These are phyloP conservation scores for Xylaria hypoxylon DNA, from an alignment of 2,329 filamentous ascomycete genomes.

Conservation along the genomic window DNA sequence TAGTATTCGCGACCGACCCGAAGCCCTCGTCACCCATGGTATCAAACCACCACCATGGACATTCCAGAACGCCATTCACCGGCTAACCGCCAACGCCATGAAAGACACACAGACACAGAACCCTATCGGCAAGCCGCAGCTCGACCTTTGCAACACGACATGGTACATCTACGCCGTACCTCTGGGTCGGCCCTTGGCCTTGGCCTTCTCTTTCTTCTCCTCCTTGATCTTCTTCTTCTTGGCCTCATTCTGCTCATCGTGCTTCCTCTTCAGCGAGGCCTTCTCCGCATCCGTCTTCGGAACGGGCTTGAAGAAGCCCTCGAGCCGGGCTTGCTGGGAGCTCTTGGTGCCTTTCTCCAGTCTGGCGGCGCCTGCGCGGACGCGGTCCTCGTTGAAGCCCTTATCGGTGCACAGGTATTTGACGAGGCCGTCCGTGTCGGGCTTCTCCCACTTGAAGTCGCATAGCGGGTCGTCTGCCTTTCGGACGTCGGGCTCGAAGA, in stretches of 20 bases:
- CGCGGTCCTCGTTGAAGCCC: conserved; percentile 95
- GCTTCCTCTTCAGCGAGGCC: conserved; percentile 87
- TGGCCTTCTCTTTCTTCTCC: conserved; percentile 95
- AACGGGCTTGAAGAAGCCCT: conserved; percentile 96
- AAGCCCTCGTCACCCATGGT: conserved; percentile 34
- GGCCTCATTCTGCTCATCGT: conserved; percentile 90
- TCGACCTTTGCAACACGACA: neutral
- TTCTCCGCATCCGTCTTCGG: conserved; percentile 90
- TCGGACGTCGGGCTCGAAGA: conserved; percentile 90
- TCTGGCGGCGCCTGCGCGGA: conserved; percentile 80
- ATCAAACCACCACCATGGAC: conserved; percentile 33
- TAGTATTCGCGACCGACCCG: neutral
- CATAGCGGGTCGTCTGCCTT: conserved; percentile 85
- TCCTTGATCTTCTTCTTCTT: conserved; percentile 97
- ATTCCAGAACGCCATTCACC: conserved; percentile 43
- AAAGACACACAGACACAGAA: conserved; percentile 1
- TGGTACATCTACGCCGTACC: conserved; percentile 53
- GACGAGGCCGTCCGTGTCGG: conserved; percentile 89
- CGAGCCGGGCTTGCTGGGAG: conserved; percentile 88
- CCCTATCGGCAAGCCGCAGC: conserved; percentile 2
- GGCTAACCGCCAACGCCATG: conserved; percentile 42
- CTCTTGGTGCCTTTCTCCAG: conserved; percentile 92
- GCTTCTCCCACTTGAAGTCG: conserved; percentile 98
- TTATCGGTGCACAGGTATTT: conserved; percentile 93
- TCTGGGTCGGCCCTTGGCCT: conserved; percentile 86